Percentiles rank a stretch among this genome's conserved stretches.
Evolutionary conservation across 1,284 basidiomycete species (phyloP).

Genomic region (Cryptococcus neoformans): DNA sequence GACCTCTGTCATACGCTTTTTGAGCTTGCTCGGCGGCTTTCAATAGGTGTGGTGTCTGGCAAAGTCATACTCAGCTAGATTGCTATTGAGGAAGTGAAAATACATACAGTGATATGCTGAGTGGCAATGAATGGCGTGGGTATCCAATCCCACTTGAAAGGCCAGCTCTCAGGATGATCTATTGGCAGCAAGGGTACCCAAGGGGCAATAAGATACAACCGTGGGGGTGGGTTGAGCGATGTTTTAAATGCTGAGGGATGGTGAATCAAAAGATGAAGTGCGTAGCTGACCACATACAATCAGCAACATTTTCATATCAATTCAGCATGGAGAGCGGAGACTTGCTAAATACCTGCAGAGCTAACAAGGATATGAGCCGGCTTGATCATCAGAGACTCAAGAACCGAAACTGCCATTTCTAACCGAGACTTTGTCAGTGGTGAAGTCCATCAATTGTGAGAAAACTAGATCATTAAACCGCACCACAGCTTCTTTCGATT

Average conservation of each 20-base stretch:
- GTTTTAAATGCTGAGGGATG: slow-evolving; percentile 27
- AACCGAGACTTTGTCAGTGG: not conserved
- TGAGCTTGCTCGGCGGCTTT: slow-evolving; percentile 16
- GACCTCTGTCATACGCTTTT: slow-evolving; percentile 15
- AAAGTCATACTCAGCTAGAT: not conserved
- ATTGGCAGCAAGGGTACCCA: slow-evolving; percentile 41
- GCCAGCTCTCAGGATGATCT: slow-evolving; percentile 35
- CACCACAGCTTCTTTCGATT: slow-evolving; percentile 35
- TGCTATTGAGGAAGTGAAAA: not conserved
- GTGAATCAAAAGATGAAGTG: slow-evolving; percentile 34
- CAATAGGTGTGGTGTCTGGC: slow-evolving; percentile 19
- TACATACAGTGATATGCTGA: slow-evolving; percentile 34
- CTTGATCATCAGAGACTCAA: slow-evolving; percentile 38
- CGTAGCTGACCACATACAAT: slow-evolving; percentile 22
- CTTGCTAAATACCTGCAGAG: slow-evolving; percentile 45
- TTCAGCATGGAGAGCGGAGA: not conserved
- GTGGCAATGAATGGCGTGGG: slow-evolving; percentile 38
- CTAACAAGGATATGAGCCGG: slow-evolving; percentile 36
- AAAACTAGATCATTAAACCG: slow-evolving; percentile 2
- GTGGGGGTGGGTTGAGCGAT: slow-evolving; percentile 28
- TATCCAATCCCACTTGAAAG: slow-evolving; percentile 42
- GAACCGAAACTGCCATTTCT: slow-evolving; percentile 41
- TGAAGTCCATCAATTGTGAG: not conserved
- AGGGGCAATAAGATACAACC: slow-evolving; percentile 38
- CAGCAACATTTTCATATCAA: not conserved